Conservation (phyloP, 441 rosid genomes). For the Kokia cookei region DNA sequence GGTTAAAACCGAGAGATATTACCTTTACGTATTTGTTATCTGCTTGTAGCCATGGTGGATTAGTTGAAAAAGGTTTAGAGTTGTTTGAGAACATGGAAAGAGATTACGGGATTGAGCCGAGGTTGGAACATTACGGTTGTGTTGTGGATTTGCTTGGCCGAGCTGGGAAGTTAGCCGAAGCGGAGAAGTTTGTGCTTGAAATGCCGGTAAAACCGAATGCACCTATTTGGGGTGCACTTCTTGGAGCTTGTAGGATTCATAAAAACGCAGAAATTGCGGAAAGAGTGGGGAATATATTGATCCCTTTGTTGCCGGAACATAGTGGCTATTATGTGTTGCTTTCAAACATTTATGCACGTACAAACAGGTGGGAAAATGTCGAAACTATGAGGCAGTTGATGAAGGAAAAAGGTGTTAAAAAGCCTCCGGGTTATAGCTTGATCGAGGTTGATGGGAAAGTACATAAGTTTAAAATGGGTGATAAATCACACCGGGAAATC, state of each 20-base stretch:
- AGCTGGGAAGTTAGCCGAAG: constrained; percentile 56
- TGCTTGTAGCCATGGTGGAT: constrained; percentile 69
- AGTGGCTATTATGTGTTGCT: constrained; percentile 54
- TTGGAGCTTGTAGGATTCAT: constrained; percentile 72
- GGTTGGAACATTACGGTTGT: constrained; percentile 75
- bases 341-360: constrained; percentile 45
- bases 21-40: constrained; percentile 59
- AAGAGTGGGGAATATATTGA: constrained; percentile 43
- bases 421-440: constrained; percentile 37
- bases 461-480: constrained; percentile 44
- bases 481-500: constrained; percentile 39
- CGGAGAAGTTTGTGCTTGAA: constrained; percentile 50
- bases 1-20: constrained; percentile 46
- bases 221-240: constrained; percentile 63
- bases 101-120: constrained; percentile 37
- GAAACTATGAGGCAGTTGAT: constrained; percentile 31
- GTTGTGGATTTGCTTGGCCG: constrained; percentile 71
- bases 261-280: constrained; percentile 56
- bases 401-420: constrained; percentile 49
- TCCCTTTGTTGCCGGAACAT: constrained; percentile 40
- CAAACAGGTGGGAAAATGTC: constrained; percentile 39
- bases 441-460: constrained; percentile 42
- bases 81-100: constrained; percentile 43
- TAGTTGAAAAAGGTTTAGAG: constrained; percentile 51
- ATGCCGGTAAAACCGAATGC: constrained; percentile 66